Evolutionary conservation across 495 filamentous ascomycete species (phyloP).

Genomic region (Trichoderma asperelloides): DNA sequence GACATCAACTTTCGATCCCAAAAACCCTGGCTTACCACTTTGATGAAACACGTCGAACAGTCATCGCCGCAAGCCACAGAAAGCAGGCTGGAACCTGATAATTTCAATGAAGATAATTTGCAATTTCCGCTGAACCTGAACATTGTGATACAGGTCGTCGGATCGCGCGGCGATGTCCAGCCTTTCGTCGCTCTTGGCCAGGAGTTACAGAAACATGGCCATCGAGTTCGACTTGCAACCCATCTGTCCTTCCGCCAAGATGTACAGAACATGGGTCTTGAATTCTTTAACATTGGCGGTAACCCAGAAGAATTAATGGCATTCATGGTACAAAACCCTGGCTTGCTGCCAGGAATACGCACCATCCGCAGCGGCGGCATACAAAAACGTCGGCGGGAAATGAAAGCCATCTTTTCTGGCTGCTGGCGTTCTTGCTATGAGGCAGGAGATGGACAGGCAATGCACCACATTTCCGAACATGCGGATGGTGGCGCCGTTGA

Average conservation of each 20-base stretch:
- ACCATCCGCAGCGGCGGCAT: conserved; percentile 62
- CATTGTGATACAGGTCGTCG: conserved; percentile 73
- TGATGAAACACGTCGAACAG: no score
- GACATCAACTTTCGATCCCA: no score
- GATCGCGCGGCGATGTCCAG: conserved; percentile 70
- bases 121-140: conserved; percentile 40
- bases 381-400: conserved; percentile 51
- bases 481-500: conserved; percentile 36
- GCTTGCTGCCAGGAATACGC: conserved; percentile 63
- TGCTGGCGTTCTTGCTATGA: conserved; percentile 73
- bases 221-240: conserved; percentile 69
- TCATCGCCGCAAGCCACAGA: no score
- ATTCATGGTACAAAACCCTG: conserved; percentile 81
- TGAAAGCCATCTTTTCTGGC: conserved; percentile 63
- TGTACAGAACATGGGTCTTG: conserved; percentile 53
- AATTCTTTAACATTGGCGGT: conserved; percentile 74
- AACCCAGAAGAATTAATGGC: conserved; percentile 75
- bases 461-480: conserved; percentile 36
- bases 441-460: conserved; percentile 51
- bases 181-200: conserved; percentile 64
- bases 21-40: no score
- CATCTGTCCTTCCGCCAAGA: conserved; percentile 63
- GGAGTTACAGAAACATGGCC: conserved; percentile 51
- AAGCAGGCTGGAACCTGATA: no score
- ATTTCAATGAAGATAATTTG: no score